phyloP scores from a whole-genome alignment of 257 asterid species.

The Lantana camara region DNA sequence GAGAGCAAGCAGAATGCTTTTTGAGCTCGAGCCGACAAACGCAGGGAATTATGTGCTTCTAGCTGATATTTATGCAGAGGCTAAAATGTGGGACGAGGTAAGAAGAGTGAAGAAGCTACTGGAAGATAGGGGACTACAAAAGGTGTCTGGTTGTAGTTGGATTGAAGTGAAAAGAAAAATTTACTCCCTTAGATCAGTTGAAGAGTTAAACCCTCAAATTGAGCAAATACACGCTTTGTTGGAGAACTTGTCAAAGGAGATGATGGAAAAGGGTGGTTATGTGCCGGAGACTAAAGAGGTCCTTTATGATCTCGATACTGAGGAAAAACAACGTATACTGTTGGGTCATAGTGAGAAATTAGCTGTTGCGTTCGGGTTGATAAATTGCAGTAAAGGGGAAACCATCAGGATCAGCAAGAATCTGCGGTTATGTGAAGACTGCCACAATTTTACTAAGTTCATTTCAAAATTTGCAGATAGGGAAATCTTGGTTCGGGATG shows the following conservation, averaged over 20 bases:
- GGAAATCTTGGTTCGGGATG: constrained; percentile 78
- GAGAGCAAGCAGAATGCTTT: constrained; percentile 65
- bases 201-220: constrained; percentile 76
- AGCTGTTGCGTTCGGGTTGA: constrained; percentile 86
- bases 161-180: constrained; percentile 68
- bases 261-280: constrained; percentile 78
- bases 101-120: constrained; percentile 64
- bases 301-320: constrained; percentile 67
- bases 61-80: constrained; percentile 82
- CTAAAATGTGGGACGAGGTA: constrained; percentile 84
- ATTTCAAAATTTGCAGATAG: constrained; percentile 60
- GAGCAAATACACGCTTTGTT: constrained; percentile 75
- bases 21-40: constrained; percentile 84
- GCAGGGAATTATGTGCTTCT: constrained; percentile 93
- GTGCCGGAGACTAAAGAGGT: constrained; percentile 74
- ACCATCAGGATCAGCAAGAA: constrained; percentile 84
- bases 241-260: constrained; percentile 57
- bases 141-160: constrained; percentile 89
- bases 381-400: constrained; percentile 71
- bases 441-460: constrained; percentile 78
- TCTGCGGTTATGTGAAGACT: constrained; percentile 84
- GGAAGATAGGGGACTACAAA: constrained; percentile 71
- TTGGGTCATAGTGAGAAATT: constrained; percentile 90
- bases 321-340: constrained; percentile 68
- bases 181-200: constrained; percentile 56